Evolutionary conservation across 768 basidiomycete genomes (phyloP), one percentile per base, ranked within the genome.

Genomic region (Boletus eberwhitei): DNA sequence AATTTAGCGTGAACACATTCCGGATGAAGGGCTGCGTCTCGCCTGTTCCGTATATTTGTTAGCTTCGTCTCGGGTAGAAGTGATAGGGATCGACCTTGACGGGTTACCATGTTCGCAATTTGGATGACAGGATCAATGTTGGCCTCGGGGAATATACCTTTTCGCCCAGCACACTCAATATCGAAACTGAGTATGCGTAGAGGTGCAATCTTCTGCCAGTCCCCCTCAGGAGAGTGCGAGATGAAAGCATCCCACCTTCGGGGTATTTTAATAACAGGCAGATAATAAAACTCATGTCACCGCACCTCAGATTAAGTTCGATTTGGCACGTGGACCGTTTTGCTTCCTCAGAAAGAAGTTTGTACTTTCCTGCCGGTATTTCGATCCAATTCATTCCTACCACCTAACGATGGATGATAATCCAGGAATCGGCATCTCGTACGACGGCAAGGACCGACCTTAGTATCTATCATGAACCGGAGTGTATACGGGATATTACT

Each of bases 371-470:
- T 4, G 88, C 84, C 5, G 88, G 88, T 9, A 97, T 76, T 72
- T 98, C 93, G 49, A 99, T 88, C 96, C 97, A 99, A 67, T 98
- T 98, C 97, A 99, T 98, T 9, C 97, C 97, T 46, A 95, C 87
- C 31, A 99, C 86, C 91, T 94, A 40, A 36, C 1, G 24, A 58
- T 2, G 22, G 49, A 54, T 19, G 3, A 45, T 54, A 34, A 61
- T 40, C 39, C 7, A 4, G 11, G 41, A 48, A 26, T 50, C 4
- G 11, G 26, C 21, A 41, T n/a, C 14, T 8, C 45, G 6, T 13
- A 22, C 19, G 22, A 31, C 8, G 35, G 46, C 9, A n/a, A 34
- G 1, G 5, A 59, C 60, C 21, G 21, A 92, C 95, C 79, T 93
- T 87, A 6, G 91, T 88, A 66, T 99, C 97, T 57, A 99, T 96